Evolutionary conservation across 495 filamentous ascomycete genomes (phyloP).

Genomic region (Articulospora tetracladia): DNA sequence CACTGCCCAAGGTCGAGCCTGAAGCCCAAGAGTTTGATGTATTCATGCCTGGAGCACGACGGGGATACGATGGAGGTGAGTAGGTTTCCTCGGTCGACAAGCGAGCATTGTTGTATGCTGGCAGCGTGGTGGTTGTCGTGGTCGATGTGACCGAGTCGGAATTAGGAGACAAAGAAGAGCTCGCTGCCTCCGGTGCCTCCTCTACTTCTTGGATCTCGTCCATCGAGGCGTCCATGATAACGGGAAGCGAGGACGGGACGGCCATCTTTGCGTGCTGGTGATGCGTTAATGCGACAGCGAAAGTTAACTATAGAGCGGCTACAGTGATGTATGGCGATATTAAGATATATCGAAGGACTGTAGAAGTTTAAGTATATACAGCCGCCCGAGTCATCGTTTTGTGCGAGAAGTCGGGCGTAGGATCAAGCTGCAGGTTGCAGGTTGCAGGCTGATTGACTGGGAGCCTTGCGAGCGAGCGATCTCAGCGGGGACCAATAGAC

Average conservation of each 20-base stretch:
- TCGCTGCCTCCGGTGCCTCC: neutral
- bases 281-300: neutral
- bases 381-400: no score
- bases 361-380: neutral
- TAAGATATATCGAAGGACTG: neutral
- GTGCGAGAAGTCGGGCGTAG: neutral
- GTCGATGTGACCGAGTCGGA: neutral
- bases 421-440: neutral
- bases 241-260: neutral
- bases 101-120: neutral
- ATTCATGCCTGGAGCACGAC: neutral
- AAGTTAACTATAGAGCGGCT: neutral
- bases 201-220: neutral
- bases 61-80: neutral
- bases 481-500: neutral
- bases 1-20: neutral
- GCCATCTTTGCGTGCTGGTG: neutral
- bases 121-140: neutral
- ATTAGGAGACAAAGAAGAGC: neutral
- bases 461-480: neutral
- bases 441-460: neutral
- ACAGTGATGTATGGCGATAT: neutral
- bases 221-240: neutral
- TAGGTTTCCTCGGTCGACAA: neutral
- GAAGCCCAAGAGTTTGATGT: neutral